Evolutionary conservation across 768 basidiomycete genomes (phyloP).

Genomic region (Saitozyma podzolica): DNA sequence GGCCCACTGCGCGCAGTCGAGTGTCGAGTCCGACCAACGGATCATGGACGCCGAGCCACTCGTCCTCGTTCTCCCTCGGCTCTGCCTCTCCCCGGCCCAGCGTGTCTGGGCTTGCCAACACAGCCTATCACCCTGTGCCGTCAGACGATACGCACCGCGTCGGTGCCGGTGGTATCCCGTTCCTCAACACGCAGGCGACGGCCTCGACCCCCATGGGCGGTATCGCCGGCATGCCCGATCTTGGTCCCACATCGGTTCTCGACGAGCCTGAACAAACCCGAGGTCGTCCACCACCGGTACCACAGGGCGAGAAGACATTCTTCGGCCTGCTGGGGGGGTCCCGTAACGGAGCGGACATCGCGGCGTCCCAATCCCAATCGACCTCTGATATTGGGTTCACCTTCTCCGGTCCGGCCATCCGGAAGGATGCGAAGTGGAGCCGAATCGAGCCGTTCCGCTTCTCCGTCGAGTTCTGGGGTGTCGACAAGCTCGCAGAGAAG

Average conservation of each 20-base stretch:
- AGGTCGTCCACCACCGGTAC: conserved; percentile 9
- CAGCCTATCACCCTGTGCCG: conserved; percentile 65
- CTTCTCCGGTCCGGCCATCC: not conserved
- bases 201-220: conserved; percentile 5
- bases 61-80: conserved; percentile 3
- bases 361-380: not conserved
- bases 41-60: not conserved
- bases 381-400: not conserved
- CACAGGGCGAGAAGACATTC: conserved; percentile 44
- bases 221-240: conserved; percentile 39
- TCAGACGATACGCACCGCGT: conserved; percentile 70
- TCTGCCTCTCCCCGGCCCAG: not conserved
- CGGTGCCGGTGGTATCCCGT: conserved; percentile 62
- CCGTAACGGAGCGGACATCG: conserved; percentile 27
- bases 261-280: conserved; percentile 3
- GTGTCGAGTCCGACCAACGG: conserved; percentile 14
- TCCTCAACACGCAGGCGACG: conserved; percentile 13
- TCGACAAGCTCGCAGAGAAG: conserved; percentile 79
- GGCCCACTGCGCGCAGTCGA: conserved; percentile 34
- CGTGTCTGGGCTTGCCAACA: not conserved
- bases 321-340: conserved; percentile 45
- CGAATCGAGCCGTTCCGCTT: conserved; percentile 66
- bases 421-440: conserved; percentile 40
- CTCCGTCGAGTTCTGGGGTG: conserved; percentile 86
- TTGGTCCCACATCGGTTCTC: conserved; percentile 29